These are phyloP conservation scores for Yamadazyma atlantica DNA, from an alignment of 1,139 yeast genomes.

Conservation along the genomic window DNA sequence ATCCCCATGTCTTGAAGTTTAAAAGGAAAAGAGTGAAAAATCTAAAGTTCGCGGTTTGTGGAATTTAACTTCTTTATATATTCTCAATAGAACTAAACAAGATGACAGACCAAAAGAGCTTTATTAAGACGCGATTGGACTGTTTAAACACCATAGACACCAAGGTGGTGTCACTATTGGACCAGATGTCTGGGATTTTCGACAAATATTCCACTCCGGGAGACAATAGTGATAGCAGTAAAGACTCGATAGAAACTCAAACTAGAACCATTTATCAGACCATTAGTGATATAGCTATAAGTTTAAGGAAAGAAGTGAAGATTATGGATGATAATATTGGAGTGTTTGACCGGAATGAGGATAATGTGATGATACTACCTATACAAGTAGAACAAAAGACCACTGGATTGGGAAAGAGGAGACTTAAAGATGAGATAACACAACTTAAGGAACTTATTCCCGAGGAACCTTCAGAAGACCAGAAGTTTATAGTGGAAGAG, in stretches of 20 bases:
- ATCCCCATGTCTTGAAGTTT: conserved; percentile 30
- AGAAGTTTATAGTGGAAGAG: conserved; percentile 8
- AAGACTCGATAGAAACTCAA: conserved; percentile 27
- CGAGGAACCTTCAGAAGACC: conserved; percentile 14
- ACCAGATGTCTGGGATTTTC: conserved; percentile 38
- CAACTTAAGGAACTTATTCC: conserved; percentile 26
- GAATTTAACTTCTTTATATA: too few species aligned
- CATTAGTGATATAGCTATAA: conserved; percentile 44
- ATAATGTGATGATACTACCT: conserved; percentile 56
- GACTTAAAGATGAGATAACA: conserved; percentile 38
- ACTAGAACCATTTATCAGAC: conserved; percentile 34
- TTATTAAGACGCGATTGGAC: conserved; percentile 46
- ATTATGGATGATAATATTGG: conserved; percentile 59
- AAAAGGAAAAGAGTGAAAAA: neutral
- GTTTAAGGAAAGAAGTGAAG: conserved; percentile 56
- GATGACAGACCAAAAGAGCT: conserved; percentile 20
- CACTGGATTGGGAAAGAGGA: conserved; percentile 52
- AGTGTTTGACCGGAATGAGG: conserved; percentile 41
- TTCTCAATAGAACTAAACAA: neutral
- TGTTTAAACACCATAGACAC: conserved; percentile 44
- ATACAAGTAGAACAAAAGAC: conserved; percentile 63
- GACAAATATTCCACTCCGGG: conserved; percentile 34
- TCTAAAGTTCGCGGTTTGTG: neutral
- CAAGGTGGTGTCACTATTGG: conserved; percentile 45
- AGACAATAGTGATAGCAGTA: conserved; percentile 16